phyloP scores from a whole-genome alignment of 345 rosid species.

The Eucalyptus pumila region DNA sequence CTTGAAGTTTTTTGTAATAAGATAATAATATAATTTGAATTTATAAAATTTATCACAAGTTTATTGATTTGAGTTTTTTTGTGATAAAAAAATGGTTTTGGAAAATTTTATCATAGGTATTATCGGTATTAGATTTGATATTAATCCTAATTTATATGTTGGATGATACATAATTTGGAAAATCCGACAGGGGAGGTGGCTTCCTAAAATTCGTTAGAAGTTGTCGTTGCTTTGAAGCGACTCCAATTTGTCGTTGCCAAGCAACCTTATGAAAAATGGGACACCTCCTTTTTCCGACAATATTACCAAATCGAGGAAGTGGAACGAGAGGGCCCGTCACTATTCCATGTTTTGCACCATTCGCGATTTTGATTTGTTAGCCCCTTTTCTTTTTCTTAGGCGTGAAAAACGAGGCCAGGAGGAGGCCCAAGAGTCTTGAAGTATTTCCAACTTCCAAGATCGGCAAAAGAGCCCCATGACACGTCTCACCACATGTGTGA shows the following conservation, averaged over 20 bases:
- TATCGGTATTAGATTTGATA: accelerated
- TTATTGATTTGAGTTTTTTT: too few relatives aligned
- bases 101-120: too few relatives aligned
- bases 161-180: accelerated
- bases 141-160: too few relatives aligned
- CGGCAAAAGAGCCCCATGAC: too few relatives aligned
- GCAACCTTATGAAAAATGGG: not conserved
- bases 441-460: not conserved
- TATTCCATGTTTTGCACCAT: not conserved
- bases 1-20: too few relatives aligned
- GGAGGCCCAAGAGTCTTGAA: not conserved
- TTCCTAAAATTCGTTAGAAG: not conserved
- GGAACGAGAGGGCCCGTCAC: not conserved
- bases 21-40: too few relatives aligned
- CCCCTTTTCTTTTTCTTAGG: not conserved
- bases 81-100: accelerated
- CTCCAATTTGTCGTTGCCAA: not conserved
- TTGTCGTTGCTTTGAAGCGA: not conserved
- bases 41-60: accelerated
- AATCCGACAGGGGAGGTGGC: not conserved
- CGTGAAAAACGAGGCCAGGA: not conserved
- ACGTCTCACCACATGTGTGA: too few relatives aligned
- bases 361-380: not conserved
- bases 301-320: not conserved
- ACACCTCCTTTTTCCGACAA: not conserved